Base-by-base conservation (phyloP, 176 grass and related monocot species). In the Zea luxurians region DNA sequence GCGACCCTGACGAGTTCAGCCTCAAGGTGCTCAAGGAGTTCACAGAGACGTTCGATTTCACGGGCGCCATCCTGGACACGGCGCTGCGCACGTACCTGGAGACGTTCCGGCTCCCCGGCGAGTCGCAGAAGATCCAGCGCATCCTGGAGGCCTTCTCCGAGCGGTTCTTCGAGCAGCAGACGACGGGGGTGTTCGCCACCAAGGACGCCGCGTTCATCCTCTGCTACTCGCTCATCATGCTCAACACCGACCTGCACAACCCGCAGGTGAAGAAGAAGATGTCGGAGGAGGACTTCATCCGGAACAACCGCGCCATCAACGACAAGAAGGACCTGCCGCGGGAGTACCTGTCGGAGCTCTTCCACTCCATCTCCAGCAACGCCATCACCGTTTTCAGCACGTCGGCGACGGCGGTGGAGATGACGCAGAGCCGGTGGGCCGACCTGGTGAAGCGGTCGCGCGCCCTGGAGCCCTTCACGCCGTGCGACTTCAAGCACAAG, bases 201-300 rank as follows among this genome's bases (percentile, higher is more conserved):
- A 94, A 94, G 76, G 95, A 98, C 70, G 95, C 91, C 0, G 91
- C 91, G 1, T 89, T 98, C 84, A 88, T 92, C 87, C 87, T 92
- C 36, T 94, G 87, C 79, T 98, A 98, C 90, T 94, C 91, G 2
- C 67, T 98, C 74, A 98, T 98, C 78, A 98, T 98, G 96, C 92
- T 98, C 72, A 98, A 98, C 85, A 98, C 95, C 48, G 89, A 98
- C 57, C 95, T 88, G 42, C 95, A 94, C 89, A 98, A 98, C 71
- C 91, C 91, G 11, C 95, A 94, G 82, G 95, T 98, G 11, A 98
- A 92, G 90, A 98, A 94, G 85, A 98, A 94, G 79, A 98, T 98
- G 95, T 79, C 95, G 0, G 89, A 92, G 82, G 95, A 98, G 48
- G 95, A 98, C 48, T 98, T 98, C 84, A 94, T 98, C 75, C 84